phyloP scores from a whole-genome alignment of 2,329 filamentous ascomycete genomes.

The Calonectria pseudoturangicola region DNA sequence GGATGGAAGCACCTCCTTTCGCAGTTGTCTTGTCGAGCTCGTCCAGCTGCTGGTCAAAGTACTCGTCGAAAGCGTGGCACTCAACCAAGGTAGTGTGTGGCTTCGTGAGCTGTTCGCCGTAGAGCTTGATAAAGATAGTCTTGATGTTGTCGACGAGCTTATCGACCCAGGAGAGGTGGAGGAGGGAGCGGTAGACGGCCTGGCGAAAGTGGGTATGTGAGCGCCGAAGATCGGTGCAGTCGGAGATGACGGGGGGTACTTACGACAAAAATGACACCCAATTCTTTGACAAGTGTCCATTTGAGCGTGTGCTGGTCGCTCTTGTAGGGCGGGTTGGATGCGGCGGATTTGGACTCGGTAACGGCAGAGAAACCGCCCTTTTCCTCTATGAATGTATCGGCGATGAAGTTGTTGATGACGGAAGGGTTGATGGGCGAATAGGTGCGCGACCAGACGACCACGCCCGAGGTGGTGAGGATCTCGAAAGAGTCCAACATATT shows the following conservation, averaged over 20 bases:
- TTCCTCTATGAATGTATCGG: constrained; percentile 98
- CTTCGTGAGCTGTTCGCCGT: constrained; percentile 89
- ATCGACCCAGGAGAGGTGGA: constrained; percentile 98
- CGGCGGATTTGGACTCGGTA: constrained; percentile 75
- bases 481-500: constrained; percentile 97
- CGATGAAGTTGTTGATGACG: constrained; percentile 95
- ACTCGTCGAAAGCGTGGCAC: constrained; percentile 88
- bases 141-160: constrained; percentile 96
- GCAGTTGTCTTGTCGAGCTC: constrained; percentile 81
- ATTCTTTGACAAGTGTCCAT: constrained; percentile 94
- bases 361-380: constrained; percentile 79
- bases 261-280: constrained; percentile 96
- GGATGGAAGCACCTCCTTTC: constrained; percentile 53
- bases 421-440: constrained; percentile 87
- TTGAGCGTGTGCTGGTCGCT: constrained; percentile 96
- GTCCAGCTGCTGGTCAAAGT: constrained; percentile 94
- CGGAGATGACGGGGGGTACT: constrained; percentile 49
- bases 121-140: constrained; percentile 92
- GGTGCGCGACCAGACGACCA: constrained; percentile 95
- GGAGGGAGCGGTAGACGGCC: constrained; percentile 96
- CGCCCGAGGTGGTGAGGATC: constrained; percentile 94
- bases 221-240: constrained; percentile 48
- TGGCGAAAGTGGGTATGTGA: constrained; percentile 61
- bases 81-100: constrained; percentile 85
- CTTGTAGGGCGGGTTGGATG: constrained; percentile 84